Evolutionary conservation across 2,329 filamentous ascomycete species (phyloP), one percentile per base, ranked within the genome.

Genomic region (Colletotrichum magnum): DNA sequence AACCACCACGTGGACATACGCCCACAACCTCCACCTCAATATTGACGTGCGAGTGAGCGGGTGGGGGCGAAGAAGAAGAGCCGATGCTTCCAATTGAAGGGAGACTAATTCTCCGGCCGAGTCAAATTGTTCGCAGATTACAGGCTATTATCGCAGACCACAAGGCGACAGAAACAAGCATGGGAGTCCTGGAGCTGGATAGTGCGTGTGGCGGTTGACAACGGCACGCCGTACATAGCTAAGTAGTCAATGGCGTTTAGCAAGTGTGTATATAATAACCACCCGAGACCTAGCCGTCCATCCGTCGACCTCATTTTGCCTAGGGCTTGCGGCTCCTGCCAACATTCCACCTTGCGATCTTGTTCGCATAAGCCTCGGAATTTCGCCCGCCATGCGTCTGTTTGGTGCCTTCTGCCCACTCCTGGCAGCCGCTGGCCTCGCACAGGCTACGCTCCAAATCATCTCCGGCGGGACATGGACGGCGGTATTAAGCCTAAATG

Each of bases 401-500:
- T 36, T 68, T n/a, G 41, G 48, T 47, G 13, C 24, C 39, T 32
- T 68, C 9, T 26, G 64, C 24, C 53, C 32, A 21, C 47, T 70
- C n/a, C 58, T 68, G 13, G 52, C 52, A n/a, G 68, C 47, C 32
- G 64, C 47, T 15, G 36, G 47, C 47, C 39, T 70, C 47, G 58
- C 48, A 13, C 36, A 70, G 54, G 70, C 70, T 24, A 68, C 74
- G 5, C 67, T 82, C 5, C 80, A 84, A 58, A 69, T 84, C 16
- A 78, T 85, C 0, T 78, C 84, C 0, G 84, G 84, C 3, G 84
- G 76, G 1, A 85, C 83, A 18, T 85, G 84, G 83, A 85, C 83
- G 6, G 80, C 81, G 9, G 82, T 83, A 72, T 62, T 78, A 16
- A 47, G 21, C 32, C 54, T 65, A 5, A 4, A 47, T 47, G 16